Evolutionary conservation across 192 early-diverging fungal genomes (phyloP), one percentile per base, ranked within the genome.

Genomic region (Linnemannia elongata): DNA sequence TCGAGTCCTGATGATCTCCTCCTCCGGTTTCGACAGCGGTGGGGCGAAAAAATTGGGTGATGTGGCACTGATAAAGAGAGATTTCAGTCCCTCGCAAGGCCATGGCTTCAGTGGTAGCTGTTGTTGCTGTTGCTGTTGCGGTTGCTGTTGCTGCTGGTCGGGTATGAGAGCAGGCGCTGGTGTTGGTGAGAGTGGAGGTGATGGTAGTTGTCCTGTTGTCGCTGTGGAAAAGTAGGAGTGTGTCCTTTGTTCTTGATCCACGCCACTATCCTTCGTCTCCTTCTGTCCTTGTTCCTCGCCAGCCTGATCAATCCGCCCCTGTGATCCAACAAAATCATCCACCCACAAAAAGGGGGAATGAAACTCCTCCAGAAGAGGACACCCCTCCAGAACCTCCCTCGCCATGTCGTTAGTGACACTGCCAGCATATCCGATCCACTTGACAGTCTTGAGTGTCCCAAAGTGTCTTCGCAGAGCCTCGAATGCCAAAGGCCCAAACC

Each of bases 321-420:
- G 22, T 3, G 20, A 42, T 6, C 41, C 38, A 24, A 35, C 70
- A 9, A 42, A 27, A 72, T 38, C 70, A 72, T 18, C 39, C 6
- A 80, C 52, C 13, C 72, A 41, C 42, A 80, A 24, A 33, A 74
- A 80, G 8, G 78, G 78, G 0, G 78, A 72, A 36, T 80, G 52
- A 7, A 80, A 80, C 8, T 49, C 24, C 17, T 80, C 71, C 2
- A 80, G 35, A 57, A 22, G 22, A 17, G 49, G 33, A 66, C 78
- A 80, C 18, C 17, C 44, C 30, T 80, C 78, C 1, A 80, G 15
- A 2, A 80, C 71, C 36, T 74, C 57, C 44, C 55, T 72, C 47
- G 78, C 72, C 78, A 80, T 80, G 2, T 24, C 78, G 39, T 72
- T 80, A 15, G 70, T 80, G 27, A 80, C 78, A 27, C 73, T 80